Evolutionary conservation across 2,329 filamentous ascomycete species (phyloP), one percentile per base, ranked within the genome.

Genomic region (Paraphoma chrysanthemicola): DNA sequence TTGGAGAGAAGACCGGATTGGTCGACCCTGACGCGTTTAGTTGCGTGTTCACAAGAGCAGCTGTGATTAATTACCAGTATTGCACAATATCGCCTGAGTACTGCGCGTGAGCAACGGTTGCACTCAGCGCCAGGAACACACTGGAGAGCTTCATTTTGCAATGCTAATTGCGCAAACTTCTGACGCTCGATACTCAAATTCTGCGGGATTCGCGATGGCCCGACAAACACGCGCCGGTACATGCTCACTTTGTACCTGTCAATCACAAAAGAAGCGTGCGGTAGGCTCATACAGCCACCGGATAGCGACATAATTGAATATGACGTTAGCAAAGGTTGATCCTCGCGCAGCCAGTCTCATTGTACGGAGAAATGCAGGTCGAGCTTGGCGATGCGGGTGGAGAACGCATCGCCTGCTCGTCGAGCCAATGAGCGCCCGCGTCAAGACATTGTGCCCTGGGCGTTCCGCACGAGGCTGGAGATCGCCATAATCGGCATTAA

Each of bases 41-140:
- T 23, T 12, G 33, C 23, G 3, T 14, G 23, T 12, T 14, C n/a
- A 14, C 28, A 36, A 7, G 23, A 42, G 30, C 16, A 16, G 9
- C 28, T 18, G 31, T 31, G 33, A n/a, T 11, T 39, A 44, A 11
- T 30, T 56, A 65, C 63, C 63, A 66, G 38, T 66, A 66, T 44
- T 66, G 63, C 7, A 66, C 63, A 54, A 66, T 66, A 30, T 64
- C 63, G 11, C 61, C 60, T 11, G 51, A 41, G 46, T 66, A 66
- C 11, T 54, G 56, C 6, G 62, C 60, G 23, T 52, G 28, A 4
- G 44, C 53, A 36, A 43, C 47, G 8, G 43, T 43, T 23, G 50
- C 54, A 17, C 47, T 47, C 4, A 60, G 41, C 29, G 54, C 47
- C 9, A 56, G 23, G 23, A 81, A 79, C 48, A 65, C 79, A n/a